Conservation (phyloP, 768 basidiomycete genomes). For the Gyrodon lividus region DNA sequence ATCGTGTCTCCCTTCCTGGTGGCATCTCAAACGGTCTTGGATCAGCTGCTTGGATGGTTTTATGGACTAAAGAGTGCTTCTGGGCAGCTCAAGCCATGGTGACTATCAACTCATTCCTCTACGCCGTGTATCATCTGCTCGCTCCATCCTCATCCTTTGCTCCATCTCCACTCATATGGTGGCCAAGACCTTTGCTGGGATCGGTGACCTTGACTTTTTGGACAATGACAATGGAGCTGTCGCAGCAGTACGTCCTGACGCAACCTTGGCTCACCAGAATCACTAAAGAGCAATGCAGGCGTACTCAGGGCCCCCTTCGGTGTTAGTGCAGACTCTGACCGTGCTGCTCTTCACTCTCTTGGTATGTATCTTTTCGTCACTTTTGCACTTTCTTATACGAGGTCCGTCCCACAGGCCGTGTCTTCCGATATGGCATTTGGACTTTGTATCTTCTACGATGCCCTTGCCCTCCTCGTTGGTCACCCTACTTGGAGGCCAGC, state of each 20-base stretch:
- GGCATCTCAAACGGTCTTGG: neutral
- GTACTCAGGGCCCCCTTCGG: neutral
- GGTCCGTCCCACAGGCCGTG: neutral
- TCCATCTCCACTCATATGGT: slow-evolving; percentile 37
- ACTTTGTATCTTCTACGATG: neutral
- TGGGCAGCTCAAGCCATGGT: slow-evolving; percentile 28
- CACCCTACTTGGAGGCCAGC: neutral
- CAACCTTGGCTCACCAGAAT: neutral
- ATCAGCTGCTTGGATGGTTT: slow-evolving; percentile 31
- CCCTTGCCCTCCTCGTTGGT: neutral
- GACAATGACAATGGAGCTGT: slow-evolving; percentile 2
- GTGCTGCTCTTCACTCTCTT: neutral
- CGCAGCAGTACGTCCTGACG: neutral
- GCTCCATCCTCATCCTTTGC: slow-evolving; percentile 13
- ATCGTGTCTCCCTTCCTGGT: neutral
- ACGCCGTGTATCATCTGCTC: slow-evolving; percentile 34
- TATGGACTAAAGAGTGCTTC: slow-evolving; percentile 31
- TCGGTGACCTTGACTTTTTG: slow-evolving; percentile 27
- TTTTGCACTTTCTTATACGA: neutral
- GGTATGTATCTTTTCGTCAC: neutral
- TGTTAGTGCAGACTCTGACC: neutral
- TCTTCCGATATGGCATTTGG: slow-evolving; percentile 1
- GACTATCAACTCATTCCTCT: slow-evolving; percentile 35
- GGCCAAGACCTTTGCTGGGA: slow-evolving; percentile 41
- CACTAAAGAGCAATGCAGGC: neutral